Conservation (phyloP, 495 filamentous ascomycete species). For the Amorphotheca resinae region DNA sequence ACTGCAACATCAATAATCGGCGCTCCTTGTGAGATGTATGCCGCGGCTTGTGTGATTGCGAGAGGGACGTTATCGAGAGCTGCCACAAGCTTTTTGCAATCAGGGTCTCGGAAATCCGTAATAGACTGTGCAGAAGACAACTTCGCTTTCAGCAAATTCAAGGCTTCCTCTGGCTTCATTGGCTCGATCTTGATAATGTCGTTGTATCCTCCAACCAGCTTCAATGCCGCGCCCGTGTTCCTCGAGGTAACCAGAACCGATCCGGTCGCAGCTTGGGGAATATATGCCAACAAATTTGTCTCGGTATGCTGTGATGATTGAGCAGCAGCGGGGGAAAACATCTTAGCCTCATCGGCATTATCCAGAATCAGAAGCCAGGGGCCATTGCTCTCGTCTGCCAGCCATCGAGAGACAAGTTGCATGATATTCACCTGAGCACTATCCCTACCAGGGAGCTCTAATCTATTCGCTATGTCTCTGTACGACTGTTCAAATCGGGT, state of each 20-base stretch:
- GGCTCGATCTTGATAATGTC: conserved; percentile 28
- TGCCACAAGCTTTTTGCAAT: not conserved
- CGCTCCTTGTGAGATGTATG: not conserved
- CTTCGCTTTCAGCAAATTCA: conserved; percentile 28
- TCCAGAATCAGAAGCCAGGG: conserved; percentile 28
- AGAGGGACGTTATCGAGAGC: not conserved
- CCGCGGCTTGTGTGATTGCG: not conserved
- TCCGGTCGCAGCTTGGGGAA: conserved; percentile 22
- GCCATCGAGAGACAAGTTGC: conserved; percentile 7
- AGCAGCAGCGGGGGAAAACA: conserved; percentile 9
- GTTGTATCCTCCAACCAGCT: conserved; percentile 22
- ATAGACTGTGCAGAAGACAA: conserved; percentile 6
- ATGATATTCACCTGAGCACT: conserved; percentile 20
- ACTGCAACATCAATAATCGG: not conserved
- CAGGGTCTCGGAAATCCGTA: too few species aligned
- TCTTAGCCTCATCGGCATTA: conserved; percentile 24
- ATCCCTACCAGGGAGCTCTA: conserved; percentile 22
- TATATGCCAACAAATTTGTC: not conserved
- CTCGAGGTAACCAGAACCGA: conserved; percentile 29
- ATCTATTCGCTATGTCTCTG: conserved; percentile 23
- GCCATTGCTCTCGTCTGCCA: conserved; percentile 13
- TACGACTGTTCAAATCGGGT: conserved; percentile 22
- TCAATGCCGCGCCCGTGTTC: conserved; percentile 18
- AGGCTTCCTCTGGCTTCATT: conserved; percentile 24
- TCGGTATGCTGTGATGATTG: not conserved